Base-by-base conservation (phyloP, 352 stramenopile species). In the Phytophthora constricta region DNA sequence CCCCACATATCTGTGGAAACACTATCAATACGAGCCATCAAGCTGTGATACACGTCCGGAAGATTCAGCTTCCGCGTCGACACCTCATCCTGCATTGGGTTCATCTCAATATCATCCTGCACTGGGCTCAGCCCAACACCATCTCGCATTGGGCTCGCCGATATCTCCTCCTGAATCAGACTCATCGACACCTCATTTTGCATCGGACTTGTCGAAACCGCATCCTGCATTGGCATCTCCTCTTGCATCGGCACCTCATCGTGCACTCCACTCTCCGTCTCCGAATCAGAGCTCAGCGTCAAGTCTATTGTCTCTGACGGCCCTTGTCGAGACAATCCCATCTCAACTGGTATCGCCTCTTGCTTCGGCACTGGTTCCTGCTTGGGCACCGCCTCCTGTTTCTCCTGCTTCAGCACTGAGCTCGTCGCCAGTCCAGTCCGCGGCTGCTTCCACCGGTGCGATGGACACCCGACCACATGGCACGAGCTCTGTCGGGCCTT, bases 21-120 rank as follows among this genome's bases (percentile, higher is more conserved):
- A 17, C 72, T 62, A 39, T 78, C 65, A 10, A 77, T 67, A 5
- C 74, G 69, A 13, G 74, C 72, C 42, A 77, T 86, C 22, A 94
- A 79, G 27, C 64, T 82, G 27, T 75, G 65, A 58, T 91, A 92
- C 4, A 94, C 74, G 13, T 89, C 82, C 11, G 71, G 64, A 10
- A 92, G 77, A 25, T 72, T 74, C 58, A 84, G 37, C 27, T 70
- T 79, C 22, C 50, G 39, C 1, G 52, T 42, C 23, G 22, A 17
- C 31, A 37, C 31, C 1, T 37, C 31, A 13, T 37, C 31, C 7
- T 37, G 7, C 13, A 37, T 37, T 11, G 13, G 31, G 31, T 37
- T 11, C 31, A 11, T 11, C 7, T 11, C 7, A 37, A 11, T 37
- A 37, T 37, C 31, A 4, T 23, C 37, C 19, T 54, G 20, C 16